phyloP scores from a whole-genome alignment of 2,329 filamentous ascomycete genomes.

The Ophiocordyceps australis region DNA sequence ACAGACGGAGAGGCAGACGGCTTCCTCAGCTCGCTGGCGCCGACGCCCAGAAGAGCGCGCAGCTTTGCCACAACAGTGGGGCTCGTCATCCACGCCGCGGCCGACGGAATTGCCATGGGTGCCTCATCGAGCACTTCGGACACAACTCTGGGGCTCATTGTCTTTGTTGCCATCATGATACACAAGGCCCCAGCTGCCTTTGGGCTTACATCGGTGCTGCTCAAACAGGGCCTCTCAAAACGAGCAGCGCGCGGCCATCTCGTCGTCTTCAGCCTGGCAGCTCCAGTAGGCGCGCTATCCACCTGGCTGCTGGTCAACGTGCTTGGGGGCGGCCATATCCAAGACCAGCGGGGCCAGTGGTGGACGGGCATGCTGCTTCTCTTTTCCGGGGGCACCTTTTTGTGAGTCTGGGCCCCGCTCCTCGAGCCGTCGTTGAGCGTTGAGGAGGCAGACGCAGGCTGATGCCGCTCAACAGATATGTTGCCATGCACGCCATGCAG shows the following conservation, averaged over 20 bases:
- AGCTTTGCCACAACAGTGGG: slow-evolving; percentile 76
- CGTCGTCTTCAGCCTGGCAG: slow-evolving; percentile 79
- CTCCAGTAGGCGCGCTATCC: slow-evolving; percentile 65
- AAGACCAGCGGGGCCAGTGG: slow-evolving; percentile 53
- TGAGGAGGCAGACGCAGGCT: no score
- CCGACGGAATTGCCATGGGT: slow-evolving; percentile 89
- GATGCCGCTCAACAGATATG: slow-evolving; percentile 48
- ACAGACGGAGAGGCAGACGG: slow-evolving; percentile 38
- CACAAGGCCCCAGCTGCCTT: slow-evolving; percentile 96
- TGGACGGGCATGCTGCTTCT: slow-evolving; percentile 83
- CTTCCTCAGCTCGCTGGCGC: slow-evolving; percentile 39
- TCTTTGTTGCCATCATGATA: slow-evolving; percentile 92
- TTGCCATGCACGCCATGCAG: slow-evolving; percentile 97
- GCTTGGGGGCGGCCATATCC: slow-evolving; percentile 40
- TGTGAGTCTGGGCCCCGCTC: slow-evolving; percentile 38
- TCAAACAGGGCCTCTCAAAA: slow-evolving; percentile 84
- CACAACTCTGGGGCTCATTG: slow-evolving; percentile 66
- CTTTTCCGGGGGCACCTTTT: slow-evolving; percentile 91
- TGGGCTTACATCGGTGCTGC: slow-evolving; percentile 72
- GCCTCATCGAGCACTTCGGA: slow-evolving; percentile 65
- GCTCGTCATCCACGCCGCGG: slow-evolving; percentile 87
- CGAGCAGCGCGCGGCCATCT: slow-evolving; percentile 70
- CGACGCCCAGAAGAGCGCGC: slow-evolving; percentile 37
- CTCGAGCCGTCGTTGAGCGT: no score
- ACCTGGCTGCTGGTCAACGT: slow-evolving; percentile 71